Base-by-base conservation (phyloP, 768 basidiomycete genomes). In the Serendipita vermifera region DNA sequence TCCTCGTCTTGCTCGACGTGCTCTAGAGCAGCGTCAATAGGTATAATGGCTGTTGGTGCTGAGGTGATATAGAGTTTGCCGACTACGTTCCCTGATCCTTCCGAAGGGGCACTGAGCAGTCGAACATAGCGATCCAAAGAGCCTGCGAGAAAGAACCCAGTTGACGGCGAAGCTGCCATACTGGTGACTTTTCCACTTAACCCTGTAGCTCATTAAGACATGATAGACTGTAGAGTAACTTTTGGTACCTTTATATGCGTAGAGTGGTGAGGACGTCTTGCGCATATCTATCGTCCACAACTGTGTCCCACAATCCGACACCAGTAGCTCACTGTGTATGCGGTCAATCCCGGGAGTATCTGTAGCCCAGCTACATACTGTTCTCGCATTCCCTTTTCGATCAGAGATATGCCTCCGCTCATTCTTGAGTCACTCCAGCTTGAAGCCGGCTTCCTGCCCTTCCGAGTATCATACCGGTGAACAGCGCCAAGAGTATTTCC, bases 401-500 rank as follows among this genome's bases (percentile, higher is more conserved):
- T 64, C 15, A 71, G 61, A 55, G 73, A 77, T 11, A 90, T 69
- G 6, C 83, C 86, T 26, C 80, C 81, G 2, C 71, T 71, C 64
- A 81, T 82, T 6, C 72, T 75, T 13, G 85, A 64, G 11, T 71
- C 71, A 41, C 74, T 75, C 76, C 85, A 89, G 59, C 83, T 75
- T 22, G 76, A 70, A n/a, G 82, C 74, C 15, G 88, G 88, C 38
- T 78, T 73, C 15, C 78, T 77, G 22, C 77, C 79, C 5, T 79
- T 73, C 54, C 86, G 79, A 1, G 80, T 83, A 62, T 92, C 89
- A 62, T 92, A 92, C 38, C 78, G 75, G 40, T 83, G 79, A 3
- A 91, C 70, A 61, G 85, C 76, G 17, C 89, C 89, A 38, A 81
- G 69, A 56, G 79, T 76, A 0, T 85, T 88, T 0, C 89, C 89